Conservation (phyloP, 2,329 filamentous ascomycete species). For the Tolypocladium pustulatum region DNA sequence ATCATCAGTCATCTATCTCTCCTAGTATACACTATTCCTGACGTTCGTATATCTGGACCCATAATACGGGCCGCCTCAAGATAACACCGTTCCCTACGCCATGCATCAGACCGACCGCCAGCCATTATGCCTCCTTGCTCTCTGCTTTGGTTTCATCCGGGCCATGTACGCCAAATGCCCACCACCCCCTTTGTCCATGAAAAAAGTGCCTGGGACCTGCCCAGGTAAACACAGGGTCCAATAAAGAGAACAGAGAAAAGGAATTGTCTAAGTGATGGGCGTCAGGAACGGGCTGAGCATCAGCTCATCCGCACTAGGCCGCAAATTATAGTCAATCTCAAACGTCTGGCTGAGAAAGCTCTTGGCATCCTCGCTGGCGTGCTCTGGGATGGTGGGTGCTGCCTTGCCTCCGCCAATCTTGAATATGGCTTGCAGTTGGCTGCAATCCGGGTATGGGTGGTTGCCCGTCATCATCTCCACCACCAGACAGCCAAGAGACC, state of each 20-base stretch:
- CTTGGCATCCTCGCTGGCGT: constrained; percentile 73
- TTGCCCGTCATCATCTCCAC: constrained; percentile 99
- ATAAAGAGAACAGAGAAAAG: background rate
- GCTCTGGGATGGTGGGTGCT: constrained; percentile 77
- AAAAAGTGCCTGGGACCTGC: constrained; percentile 7
- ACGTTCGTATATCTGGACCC: background rate
- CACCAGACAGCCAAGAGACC: constrained; percentile 91
- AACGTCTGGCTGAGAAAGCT: constrained; percentile 83
- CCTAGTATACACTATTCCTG: constrained; percentile 5
- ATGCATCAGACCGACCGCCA: background rate
- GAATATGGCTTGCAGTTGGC: constrained; percentile 95
- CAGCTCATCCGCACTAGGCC: constrained; percentile 85
- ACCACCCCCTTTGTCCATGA: constrained; percentile 1
- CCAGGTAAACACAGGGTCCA: constrained; percentile 1
- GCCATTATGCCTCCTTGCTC: background rate
- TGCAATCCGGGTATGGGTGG: constrained; percentile 94
- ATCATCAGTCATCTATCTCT: constrained; percentile 1
- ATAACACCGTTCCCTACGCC: background rate
- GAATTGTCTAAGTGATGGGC: constrained; percentile 42
- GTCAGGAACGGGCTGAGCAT: constrained; percentile 74
- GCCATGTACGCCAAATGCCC: background rate
- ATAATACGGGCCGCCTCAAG: background rate
- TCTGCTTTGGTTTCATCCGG: background rate
- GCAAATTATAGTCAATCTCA: constrained; percentile 86
- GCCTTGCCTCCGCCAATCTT: constrained; percentile 88